Evolutionary conservation across 805 yeast species (phyloP).

Genomic region (Pichia scutulata): DNA sequence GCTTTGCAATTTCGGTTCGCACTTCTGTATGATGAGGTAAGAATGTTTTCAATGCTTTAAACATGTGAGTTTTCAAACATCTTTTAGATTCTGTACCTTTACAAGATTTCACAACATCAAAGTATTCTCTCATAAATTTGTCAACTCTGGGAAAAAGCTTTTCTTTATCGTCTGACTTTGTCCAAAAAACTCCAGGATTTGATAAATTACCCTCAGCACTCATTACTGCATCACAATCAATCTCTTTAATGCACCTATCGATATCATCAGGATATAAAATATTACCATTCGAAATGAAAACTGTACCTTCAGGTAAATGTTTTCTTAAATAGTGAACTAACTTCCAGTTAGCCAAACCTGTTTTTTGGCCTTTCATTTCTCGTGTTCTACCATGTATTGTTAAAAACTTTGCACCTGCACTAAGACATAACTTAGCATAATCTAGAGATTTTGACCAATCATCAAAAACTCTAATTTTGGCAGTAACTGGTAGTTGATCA

Average conservation of each 20-base stretch:
- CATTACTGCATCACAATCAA: conserved; percentile 88
- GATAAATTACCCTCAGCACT: conserved; percentile 92
- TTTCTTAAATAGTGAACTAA: conserved; percentile 68
- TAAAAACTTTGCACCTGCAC: conserved; percentile 92
- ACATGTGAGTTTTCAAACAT: conserved; percentile 89
- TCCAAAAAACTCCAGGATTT: conserved; percentile 88
- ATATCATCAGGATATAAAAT: conserved; percentile 85
- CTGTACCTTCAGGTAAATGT: conserved; percentile 69
- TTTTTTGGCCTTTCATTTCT: conserved; percentile 94
- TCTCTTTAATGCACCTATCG: conserved; percentile 52
- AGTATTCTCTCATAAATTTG: conserved; percentile 72
- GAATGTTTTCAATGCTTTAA: conserved; percentile 78
- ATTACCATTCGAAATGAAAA: conserved; percentile 91
- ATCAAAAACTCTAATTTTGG: conserved; percentile 86
- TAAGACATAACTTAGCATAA: conserved; percentile 82
- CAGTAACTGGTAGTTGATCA: conserved; percentile 71
- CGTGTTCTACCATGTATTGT: conserved; percentile 95
- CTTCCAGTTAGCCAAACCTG: conserved; percentile 94
- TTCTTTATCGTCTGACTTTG: conserved; percentile 43
- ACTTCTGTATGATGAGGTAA: conserved; percentile 70
- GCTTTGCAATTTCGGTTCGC: conserved; percentile 59
- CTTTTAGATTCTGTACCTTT: conserved; percentile 67
- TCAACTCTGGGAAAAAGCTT: conserved; percentile 83
- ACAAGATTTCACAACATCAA: conserved; percentile 61
- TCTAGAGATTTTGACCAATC: conserved; percentile 74